These are phyloP conservation scores for Cornus suecica DNA, from an alignment of 148 eudicot genomes.

Conservation along the genomic window DNA sequence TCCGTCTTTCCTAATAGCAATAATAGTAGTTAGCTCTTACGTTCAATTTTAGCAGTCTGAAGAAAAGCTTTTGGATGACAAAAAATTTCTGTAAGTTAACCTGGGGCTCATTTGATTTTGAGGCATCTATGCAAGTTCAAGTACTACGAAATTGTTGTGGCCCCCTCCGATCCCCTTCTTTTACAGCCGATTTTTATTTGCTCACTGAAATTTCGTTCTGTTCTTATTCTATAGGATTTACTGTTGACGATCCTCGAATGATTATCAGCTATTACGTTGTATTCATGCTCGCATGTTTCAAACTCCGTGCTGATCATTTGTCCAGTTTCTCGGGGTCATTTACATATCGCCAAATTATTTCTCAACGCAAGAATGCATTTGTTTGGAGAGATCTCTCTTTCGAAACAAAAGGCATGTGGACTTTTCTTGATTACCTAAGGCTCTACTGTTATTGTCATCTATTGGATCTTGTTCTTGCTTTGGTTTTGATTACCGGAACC, in stretches of 20 bases:
- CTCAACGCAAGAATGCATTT: slow-evolving; percentile 82
- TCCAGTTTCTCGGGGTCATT: slow-evolving; percentile 64
- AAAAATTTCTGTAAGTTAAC: too few relatives aligned
- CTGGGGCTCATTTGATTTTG: too few relatives aligned
- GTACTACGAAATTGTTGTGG: background rate
- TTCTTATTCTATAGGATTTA: slow-evolving; percentile 53
- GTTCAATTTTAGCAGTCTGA: too few relatives aligned
- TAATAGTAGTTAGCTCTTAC: too few relatives aligned
- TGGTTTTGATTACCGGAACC: slow-evolving; percentile 91
- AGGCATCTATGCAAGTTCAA: background rate
- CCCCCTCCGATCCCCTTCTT: background rate
- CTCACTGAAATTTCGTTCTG: background rate
- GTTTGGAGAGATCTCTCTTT: slow-evolving; percentile 98
- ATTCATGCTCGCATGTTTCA: slow-evolving; percentile 86
- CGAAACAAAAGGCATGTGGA: slow-evolving; percentile 99
- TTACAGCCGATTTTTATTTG: background rate
- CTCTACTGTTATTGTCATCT: slow-evolving; percentile 99
- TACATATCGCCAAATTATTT: slow-evolving; percentile 81
- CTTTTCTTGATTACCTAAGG: slow-evolving; percentile 88
- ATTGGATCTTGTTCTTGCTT: slow-evolving; percentile 89
- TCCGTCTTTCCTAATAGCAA: too few relatives aligned
- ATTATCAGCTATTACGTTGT: slow-evolving; percentile 78
- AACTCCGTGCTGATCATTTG: slow-evolving; percentile 80
- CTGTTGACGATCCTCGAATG: slow-evolving; percentile 87
- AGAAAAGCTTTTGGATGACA: too few relatives aligned